Conservation (phyloP, 2,329 filamentous ascomycete genomes). For the Canariomyces notabilis region DNA sequence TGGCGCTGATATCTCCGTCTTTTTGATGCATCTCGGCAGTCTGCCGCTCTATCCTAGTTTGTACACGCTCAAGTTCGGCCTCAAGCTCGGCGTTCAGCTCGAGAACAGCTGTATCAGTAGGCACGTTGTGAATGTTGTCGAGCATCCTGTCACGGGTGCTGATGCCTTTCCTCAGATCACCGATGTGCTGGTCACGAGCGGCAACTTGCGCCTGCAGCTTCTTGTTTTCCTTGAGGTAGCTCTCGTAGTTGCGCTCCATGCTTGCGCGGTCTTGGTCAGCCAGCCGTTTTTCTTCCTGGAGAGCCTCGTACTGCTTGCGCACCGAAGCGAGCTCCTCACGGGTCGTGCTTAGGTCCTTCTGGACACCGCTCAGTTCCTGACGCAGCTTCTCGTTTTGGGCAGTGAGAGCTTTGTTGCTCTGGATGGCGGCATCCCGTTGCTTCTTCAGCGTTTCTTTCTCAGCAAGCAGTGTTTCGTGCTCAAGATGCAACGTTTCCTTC, state of each 20-base stretch:
- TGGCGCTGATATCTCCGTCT: constrained; percentile 20
- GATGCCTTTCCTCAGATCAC: constrained; percentile 27
- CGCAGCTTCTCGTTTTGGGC: constrained; percentile 33
- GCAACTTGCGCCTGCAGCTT: constrained; percentile 31
- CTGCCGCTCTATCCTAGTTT: constrained; percentile 20
- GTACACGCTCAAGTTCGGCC: constrained; percentile 23
- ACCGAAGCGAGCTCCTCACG: constrained; percentile 47
- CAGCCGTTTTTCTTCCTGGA: constrained; percentile 40
- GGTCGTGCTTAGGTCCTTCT: constrained; percentile 41
- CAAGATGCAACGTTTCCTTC: constrained; percentile 32
- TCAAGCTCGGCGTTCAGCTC: constrained; percentile 27
- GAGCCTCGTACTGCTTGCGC: constrained; percentile 25
- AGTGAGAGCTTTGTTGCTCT: constrained; percentile 21
- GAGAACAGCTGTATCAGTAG: constrained; percentile 23
- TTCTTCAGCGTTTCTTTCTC: constrained; percentile 40
- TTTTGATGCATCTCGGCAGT: constrained; percentile 17
- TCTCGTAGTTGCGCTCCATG: constrained; percentile 51
- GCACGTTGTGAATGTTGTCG: constrained; percentile 25
- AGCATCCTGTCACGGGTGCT: constrained; percentile 26
- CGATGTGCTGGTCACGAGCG: constrained; percentile 26
- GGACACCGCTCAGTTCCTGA: constrained; percentile 34
- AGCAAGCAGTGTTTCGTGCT: constrained; percentile 38
- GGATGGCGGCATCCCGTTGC: constrained; percentile 25
- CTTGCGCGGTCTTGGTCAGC: constrained; percentile 48
- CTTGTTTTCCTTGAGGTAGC: constrained; percentile 51